These are phyloP conservation scores for Fusarium scirpi DNA, from an alignment of 2,329 filamentous ascomycete genomes.

Conservation along the genomic window DNA sequence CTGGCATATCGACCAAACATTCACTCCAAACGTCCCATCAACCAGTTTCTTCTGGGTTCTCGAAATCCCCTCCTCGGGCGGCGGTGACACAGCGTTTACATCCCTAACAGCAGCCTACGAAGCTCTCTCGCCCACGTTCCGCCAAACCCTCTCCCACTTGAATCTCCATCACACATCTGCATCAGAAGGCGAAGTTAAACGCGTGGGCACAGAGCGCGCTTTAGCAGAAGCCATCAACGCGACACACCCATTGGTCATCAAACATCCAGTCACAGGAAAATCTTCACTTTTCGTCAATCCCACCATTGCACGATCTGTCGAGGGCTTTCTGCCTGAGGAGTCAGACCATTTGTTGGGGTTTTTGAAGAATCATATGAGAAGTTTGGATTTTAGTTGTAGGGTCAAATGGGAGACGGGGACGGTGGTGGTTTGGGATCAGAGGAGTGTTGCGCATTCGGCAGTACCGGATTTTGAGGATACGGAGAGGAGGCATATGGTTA, in stretches of 20 bases:
- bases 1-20: conserved; percentile 52
- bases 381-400: conserved; percentile 49
- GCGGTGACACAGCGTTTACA: conserved; percentile 50
- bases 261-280: conserved; percentile 47
- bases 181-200: conserved; percentile 47
- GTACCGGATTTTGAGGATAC: conserved; percentile 49
- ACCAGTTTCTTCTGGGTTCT: conserved; percentile 53
- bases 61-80: conserved; percentile 43
- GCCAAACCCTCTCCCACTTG: conserved; percentile 14
- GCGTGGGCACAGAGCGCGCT: conserved; percentile 47
- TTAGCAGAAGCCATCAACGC: conserved; percentile 47
- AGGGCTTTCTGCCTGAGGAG: conserved; percentile 49
- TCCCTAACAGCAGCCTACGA: conserved; percentile 49
- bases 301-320: conserved; percentile 46
- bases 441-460: conserved; percentile 43
- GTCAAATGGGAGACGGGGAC: conserved; percentile 48
- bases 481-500: conserved; percentile 50
- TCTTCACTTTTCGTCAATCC: conserved; percentile 49
- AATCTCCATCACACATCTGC: conserved; percentile 44
- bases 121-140: conserved; percentile 47
- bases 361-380: conserved; percentile 47
- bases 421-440: conserved; percentile 50
- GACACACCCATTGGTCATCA: conserved; percentile 47
- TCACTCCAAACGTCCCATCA: conserved; percentile 49
- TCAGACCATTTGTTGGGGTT: conserved; percentile 47